Conservation (phyloP, 768 basidiomycete genomes). For the Phaeotremella skinneri region DNA sequence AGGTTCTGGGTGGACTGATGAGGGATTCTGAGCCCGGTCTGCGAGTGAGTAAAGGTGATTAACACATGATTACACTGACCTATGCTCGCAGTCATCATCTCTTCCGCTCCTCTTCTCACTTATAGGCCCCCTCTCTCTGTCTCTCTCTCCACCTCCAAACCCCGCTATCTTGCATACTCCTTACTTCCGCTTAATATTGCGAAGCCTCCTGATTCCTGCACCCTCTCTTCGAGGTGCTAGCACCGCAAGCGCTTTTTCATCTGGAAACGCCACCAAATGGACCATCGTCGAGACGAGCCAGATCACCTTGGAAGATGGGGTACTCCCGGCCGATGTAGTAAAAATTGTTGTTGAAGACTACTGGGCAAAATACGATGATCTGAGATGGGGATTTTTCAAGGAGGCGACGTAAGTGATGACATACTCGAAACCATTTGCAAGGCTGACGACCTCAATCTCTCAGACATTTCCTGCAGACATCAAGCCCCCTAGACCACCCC, state of each 20-base stretch:
- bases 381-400: slow-evolving; percentile 50
- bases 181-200: slow-evolving; percentile 31
- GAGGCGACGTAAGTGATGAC: slow-evolving; percentile 42
- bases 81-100: slow-evolving; percentile 31
- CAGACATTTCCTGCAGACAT: slow-evolving; percentile 11
- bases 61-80: not conserved
- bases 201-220: slow-evolving; percentile 24
- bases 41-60: slow-evolving; percentile 63
- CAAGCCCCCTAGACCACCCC: slow-evolving; percentile 10
- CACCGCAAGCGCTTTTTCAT: not conserved
- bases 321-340: slow-evolving; percentile 43
- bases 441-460: slow-evolving; percentile 2
- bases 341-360: slow-evolving; percentile 40
- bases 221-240: slow-evolving; percentile 40
- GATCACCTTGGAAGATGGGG: slow-evolving; percentile 32
- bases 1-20: slow-evolving; percentile 66
- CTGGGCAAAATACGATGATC: slow-evolving; percentile 50
- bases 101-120: slow-evolving; percentile 37
- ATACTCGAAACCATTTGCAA: not conserved
- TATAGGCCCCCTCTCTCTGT: slow-evolving; percentile 33
- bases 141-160: slow-evolving; percentile 13
- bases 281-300: slow-evolving; percentile 33
- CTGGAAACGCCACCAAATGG: slow-evolving; percentile 19
- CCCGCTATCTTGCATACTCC: slow-evolving; percentile 37
- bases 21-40: slow-evolving; percentile 73